Conservation (phyloP, 352 stramenopile species). For the Aphanomyces stellatus region DNA sequence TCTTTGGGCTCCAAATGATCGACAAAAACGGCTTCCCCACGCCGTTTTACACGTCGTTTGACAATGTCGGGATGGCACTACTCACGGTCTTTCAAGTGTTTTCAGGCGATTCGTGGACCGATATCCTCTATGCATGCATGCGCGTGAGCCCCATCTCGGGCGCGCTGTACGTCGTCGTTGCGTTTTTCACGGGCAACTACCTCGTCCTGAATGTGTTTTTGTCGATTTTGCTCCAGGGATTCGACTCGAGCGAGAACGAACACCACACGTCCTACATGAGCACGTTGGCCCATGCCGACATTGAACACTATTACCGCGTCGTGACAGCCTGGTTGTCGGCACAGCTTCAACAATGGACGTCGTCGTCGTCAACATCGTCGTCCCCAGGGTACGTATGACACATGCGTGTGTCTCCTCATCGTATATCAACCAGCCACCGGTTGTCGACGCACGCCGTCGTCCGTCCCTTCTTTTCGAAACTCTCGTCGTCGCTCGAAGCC, state of each 20-base stretch:
- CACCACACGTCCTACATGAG: conserved; percentile 20
- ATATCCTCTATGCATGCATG: conserved; percentile 76
- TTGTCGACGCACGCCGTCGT: not conserved
- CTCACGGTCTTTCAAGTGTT: conserved; percentile 81
- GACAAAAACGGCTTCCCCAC: conserved; percentile 30
- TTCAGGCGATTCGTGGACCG: conserved; percentile 84
- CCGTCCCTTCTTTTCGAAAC: not conserved
- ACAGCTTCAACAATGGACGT: not conserved
- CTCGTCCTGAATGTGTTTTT: conserved; percentile 86
- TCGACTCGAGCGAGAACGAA: conserved; percentile 36
- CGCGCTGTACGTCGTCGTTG: conserved; percentile 46
- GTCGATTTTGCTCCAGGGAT: conserved; percentile 80
- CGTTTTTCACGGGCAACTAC: conserved; percentile 75
- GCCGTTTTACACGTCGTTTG: conserved; percentile 56
- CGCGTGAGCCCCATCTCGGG: conserved; percentile 32
- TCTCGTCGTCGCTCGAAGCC: not conserved
- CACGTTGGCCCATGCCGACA: conserved; percentile 27
- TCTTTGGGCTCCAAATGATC: conserved; percentile 70
- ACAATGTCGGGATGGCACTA: conserved; percentile 35
- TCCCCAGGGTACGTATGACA: too few species aligned
- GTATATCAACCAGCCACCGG: not conserved
- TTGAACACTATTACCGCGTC: conserved; percentile 18
- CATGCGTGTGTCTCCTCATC: too few species aligned
- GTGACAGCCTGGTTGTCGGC: not conserved
- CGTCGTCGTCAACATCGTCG: too few species aligned